Conservation (phyloP, 2,329 filamentous ascomycete species). For the Hypoxylon rubiginosum region DNA sequence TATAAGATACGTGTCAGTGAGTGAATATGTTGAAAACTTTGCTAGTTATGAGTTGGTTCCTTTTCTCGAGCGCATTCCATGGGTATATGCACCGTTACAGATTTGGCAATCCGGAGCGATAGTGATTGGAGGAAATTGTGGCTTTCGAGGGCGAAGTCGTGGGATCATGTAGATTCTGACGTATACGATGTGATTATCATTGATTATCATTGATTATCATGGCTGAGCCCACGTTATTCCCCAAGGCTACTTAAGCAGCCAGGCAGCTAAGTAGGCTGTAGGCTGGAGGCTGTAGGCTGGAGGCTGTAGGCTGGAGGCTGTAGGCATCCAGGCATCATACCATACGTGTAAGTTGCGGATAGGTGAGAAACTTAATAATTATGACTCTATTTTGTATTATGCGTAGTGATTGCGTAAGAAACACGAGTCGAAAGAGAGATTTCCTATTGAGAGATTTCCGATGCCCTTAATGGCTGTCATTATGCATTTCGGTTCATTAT, state of each 20-base stretch:
- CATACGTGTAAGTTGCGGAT: constrained; percentile 35
- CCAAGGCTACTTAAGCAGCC: not conserved
- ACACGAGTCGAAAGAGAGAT: constrained; percentile 11
- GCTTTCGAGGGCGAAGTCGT: constrained; percentile 16
- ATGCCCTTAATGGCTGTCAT: constrained; percentile 19
- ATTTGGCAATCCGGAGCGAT: constrained; percentile 15
- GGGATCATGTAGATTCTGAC: constrained; percentile 31
- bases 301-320: too few species aligned
- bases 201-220: constrained; percentile 7
- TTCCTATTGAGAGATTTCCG: constrained; percentile 7
- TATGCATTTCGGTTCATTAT: constrained; percentile 33
- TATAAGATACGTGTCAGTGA: constrained; percentile 25
- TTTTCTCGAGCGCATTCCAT: not conserved
- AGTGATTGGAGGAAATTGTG: constrained; percentile 15
- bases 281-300: too few species aligned
- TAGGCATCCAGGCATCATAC: too few species aligned
- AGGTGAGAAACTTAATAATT: constrained; percentile 19
- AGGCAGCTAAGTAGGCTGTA: too few species aligned
- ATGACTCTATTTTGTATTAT: constrained; percentile 1
- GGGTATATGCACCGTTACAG: constrained; percentile 28
- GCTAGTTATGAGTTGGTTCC: constrained; percentile 1
- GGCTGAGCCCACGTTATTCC: constrained; percentile 15
- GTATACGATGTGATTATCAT: constrained; percentile 6
- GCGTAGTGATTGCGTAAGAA: constrained; percentile 6
- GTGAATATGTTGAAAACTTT: not conserved